These are phyloP conservation scores for Fraxinus latifolia DNA, from an alignment of 305 asterid species.

Conservation along the genomic window DNA sequence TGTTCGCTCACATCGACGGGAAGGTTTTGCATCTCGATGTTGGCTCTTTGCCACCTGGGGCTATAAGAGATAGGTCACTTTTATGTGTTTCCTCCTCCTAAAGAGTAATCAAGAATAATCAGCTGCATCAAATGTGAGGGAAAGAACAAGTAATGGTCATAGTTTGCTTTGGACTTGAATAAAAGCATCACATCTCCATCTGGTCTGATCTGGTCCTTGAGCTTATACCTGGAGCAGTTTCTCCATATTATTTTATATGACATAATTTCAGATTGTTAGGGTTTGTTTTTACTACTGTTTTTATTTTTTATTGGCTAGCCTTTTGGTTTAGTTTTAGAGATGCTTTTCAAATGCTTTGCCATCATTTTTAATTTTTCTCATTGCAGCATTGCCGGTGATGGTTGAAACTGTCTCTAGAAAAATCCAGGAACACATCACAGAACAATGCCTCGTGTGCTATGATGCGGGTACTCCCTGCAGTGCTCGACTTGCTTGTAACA, in stretches of 20 bases:
- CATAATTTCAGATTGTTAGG: not conserved
- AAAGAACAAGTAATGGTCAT: not conserved
- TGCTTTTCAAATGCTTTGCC: not conserved
- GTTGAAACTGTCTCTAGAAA: constrained; percentile 70
- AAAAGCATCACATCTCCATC: not conserved
- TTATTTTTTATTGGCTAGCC: not conserved
- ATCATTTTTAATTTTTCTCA: constrained; percentile 19
- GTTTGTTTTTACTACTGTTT: not conserved
- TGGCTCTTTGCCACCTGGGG: no score
- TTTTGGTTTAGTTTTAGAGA: not conserved
- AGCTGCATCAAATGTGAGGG: not conserved
- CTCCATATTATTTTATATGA: not conserved
- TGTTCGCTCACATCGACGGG: not conserved
- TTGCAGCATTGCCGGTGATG: constrained; percentile 83
- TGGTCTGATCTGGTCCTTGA: not conserved
- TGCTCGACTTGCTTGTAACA: constrained; percentile 77
- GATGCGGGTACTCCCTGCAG: constrained; percentile 77
- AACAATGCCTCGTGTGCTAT: constrained; percentile 90
- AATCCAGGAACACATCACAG: constrained; percentile 71
- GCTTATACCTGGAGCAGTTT: not conserved
- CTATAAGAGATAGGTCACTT: not conserved
- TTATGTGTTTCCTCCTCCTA: not conserved
- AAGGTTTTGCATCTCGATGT: no score
- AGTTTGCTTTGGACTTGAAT: not conserved
- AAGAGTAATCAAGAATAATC: not conserved